Base-by-base conservation (phyloP, 106 monocot species). In the Chionographis japonica region DNA sequence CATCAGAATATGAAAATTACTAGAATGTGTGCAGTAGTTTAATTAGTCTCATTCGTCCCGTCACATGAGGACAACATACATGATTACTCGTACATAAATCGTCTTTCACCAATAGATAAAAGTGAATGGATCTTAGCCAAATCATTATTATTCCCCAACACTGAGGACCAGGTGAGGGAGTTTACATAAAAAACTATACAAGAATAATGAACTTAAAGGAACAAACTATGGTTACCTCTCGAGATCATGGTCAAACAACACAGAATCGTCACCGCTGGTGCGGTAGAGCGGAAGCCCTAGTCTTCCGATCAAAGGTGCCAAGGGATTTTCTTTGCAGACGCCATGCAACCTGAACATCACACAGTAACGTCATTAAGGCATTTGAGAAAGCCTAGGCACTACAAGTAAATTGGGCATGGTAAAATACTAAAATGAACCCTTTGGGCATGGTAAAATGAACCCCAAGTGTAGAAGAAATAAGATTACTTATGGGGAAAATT, bases 161-260 rank as follows among this genome's bases (percentile, higher is more conserved):
- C 27, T 27, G 27, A 27, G 27, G 27, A 27, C 27, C 5, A 10
- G 9, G 46, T 6, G 46, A 46, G 46, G 9, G 46, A 73, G 20
- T 54, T 0, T 38, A 14, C 12, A 8, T 52, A 36, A 17, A 58
- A 43, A 5, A 50, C 9, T 63, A 12, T 52, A 62, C 13, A 37
- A n/a, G 7, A 6, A 27, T 27, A 27, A 27, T 27, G 27, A 27
- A 27, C 27, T 27, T 27, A n/a, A 12, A 35, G 58, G 3, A 40
- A n/a, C 20, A 40, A 55, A 2, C 36, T 49, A 35, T 59, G 13
- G 13, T 40, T 79, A 99, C 93, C 98, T 99, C 72, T 93, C 93
- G 15, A 99, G 65, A 56, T 99, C 98, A 81, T 99, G 98, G 82
- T 99, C 98, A 83, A 85, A 99, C 60, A 99, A 63, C 37, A 99